Conservation (phyloP, 176 grass and related monocot genomes). For the Thinopyrum elongatum region DNA sequence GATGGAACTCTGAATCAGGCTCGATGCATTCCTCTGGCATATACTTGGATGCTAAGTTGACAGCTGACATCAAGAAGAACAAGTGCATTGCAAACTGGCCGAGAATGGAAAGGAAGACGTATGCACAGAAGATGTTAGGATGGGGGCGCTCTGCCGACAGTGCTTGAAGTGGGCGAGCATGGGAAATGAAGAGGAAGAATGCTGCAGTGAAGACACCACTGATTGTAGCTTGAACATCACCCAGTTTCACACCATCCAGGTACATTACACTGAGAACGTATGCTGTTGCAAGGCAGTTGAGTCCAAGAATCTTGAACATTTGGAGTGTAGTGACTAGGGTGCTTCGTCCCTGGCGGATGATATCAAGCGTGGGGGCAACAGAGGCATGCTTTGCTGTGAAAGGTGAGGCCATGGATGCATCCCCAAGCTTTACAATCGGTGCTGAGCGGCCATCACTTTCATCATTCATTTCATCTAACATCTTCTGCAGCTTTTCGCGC, state of each 20-base stretch:
- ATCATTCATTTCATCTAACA: constrained; percentile 96
- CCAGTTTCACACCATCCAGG: constrained; percentile 94
- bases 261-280: constrained; percentile 99
- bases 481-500: constrained; percentile 79
- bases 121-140: constrained; percentile 95
- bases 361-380: constrained; percentile 89
- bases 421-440: constrained; percentile 85
- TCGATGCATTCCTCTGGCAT: constrained; percentile 99
- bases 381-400: constrained; percentile 98
- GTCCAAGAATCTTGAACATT: constrained; percentile 99
- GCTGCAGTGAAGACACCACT: constrained; percentile 93
- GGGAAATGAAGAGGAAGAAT: constrained; percentile 99
- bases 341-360: constrained; percentile 94
- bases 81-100: constrained; percentile 98
- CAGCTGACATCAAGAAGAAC: constrained; percentile 72
- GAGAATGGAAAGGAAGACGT: constrained; percentile 86
- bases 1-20: constrained; percentile 90
- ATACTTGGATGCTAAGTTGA: constrained; percentile 86
- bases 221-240: constrained; percentile 96
- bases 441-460: constrained; percentile 74
- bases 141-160: constrained; percentile 79
- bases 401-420: constrained; percentile 98
- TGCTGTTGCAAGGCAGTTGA: constrained; percentile 95
- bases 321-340: constrained; percentile 97
- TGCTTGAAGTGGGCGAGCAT: constrained; percentile 84